Evolutionary conservation across 345 rosid species (phyloP), one percentile per base, ranked within the genome.

Genomic region (Hypericum perforatum): DNA sequence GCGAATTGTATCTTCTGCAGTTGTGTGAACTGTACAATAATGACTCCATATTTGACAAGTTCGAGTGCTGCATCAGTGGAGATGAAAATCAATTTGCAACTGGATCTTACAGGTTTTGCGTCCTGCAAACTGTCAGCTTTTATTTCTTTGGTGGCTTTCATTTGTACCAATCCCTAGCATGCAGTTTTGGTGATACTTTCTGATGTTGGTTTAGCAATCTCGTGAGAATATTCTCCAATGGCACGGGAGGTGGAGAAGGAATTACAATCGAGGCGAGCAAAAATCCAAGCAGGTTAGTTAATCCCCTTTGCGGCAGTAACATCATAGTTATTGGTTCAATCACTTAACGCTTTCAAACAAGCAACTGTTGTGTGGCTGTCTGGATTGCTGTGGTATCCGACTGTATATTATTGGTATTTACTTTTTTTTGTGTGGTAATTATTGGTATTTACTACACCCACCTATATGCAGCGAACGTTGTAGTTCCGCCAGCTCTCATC

Each of bases 11-110:
- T 60, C 48, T 58, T 44, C 37, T 71, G 78, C 84, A 82, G 90
- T 63, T 82, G 11, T 66, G 74, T 41, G 86, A 82, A 37, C 58
- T 80, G 60, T 82, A 82, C 63, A 72, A 77, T 59, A 60, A 72
- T 37, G 86, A 82, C 59, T 60, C 77, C 48, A 80, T 82, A 68
- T 82, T 82, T 61, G 90, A 82, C 62, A 82, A 80, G 64, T 82
- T 82, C 66, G 82, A 72, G 39, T 82, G 90, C 74, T 80, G 77
- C 67, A 15, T 78, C 59, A 78, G 82, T 49, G 76, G 84, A 59
- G 76, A 74, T 70, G 86, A 86, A 50, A 63, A 63, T 59, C 70
- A 66, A 45, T 74, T 77, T 64, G 90, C 90, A 7, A 77, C 86
- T 16, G 86, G 86, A 54, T 82, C 90, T 60, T 82, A 82, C 71